A percentile compares a stretch with the other conserved stretches of the same genome.
Evolutionary conservation across 169 alveolate genomes (phyloP).

Genomic region (Plasmodium knowlesi): DNA sequence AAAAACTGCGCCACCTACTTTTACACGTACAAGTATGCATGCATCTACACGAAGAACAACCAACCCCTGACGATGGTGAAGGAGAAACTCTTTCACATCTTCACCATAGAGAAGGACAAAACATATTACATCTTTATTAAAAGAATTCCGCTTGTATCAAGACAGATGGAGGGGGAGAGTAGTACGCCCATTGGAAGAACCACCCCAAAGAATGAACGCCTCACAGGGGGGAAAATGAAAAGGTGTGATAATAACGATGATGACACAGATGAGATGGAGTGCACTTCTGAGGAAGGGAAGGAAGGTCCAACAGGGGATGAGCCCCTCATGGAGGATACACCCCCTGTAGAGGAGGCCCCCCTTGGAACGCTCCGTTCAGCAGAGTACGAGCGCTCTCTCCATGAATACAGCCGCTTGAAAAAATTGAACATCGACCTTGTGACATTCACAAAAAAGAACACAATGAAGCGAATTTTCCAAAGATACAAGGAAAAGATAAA

Average conservation of each 20-base stretch:
- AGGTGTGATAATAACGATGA: neutral
- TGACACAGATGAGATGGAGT: neutral
- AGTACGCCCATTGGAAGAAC: neutral
- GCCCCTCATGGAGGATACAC: neutral
- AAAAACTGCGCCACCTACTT: conserved; percentile 30
- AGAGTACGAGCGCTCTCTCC: neutral
- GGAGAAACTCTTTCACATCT: conserved; percentile 27
- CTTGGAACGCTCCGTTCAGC: neutral
- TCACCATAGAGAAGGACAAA: conserved; percentile 28
- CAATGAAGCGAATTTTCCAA: neutral
- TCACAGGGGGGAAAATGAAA: neutral
- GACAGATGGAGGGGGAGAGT: neutral
- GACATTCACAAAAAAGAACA: neutral
- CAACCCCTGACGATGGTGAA: neutral
- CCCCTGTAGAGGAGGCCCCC: neutral
- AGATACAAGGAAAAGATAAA: conserved; percentile 16
- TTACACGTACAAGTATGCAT: conserved; percentile 26
- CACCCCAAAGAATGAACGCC: neutral
- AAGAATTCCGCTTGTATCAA: neutral
- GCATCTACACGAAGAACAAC: neutral
- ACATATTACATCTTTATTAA: conserved; percentile 37
- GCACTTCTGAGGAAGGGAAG: neutral
- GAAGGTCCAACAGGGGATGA: neutral
- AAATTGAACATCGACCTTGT: neutral
- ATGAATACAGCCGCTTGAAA: neutral